phyloP scores from a whole-genome alignment of 805 yeast species.

The Myxozyma kluyveri region DNA sequence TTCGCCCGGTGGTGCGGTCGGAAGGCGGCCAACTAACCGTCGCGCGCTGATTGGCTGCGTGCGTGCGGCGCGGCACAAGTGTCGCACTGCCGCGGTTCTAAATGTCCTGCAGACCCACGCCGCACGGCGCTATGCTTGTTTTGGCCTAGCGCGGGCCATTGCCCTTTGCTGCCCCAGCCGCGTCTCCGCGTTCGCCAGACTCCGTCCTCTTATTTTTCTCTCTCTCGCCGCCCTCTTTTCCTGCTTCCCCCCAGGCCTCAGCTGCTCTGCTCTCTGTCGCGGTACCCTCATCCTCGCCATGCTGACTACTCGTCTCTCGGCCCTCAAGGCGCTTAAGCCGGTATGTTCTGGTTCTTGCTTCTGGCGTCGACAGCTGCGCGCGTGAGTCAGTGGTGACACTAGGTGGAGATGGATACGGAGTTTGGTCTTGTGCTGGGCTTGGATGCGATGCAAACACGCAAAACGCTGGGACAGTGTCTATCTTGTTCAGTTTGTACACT shows the following conservation, averaged over 20 bases:
- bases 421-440: no score
- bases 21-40: slow-evolving; percentile 2
- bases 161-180: background rate
- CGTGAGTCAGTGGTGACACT: background rate
- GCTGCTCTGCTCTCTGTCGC: slow-evolving; percentile 16
- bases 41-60: slow-evolving; percentile 14
- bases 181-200: background rate
- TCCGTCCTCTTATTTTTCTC: background rate
- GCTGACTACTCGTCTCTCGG: slow-evolving; percentile 10
- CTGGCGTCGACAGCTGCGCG: background rate
- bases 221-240: background rate
- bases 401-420: no score
- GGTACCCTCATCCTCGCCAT: background rate
- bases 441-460: no score
- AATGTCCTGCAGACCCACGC: slow-evolving; percentile 16
- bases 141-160: background rate
- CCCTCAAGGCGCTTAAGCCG: slow-evolving; percentile 19
- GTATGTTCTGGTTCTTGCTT: slow-evolving; percentile 11
- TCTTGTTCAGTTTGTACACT: no score
- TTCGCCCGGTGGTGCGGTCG: slow-evolving; percentile 10
- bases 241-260: slow-evolving; percentile 1
- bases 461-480: no score
- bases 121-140: background rate
- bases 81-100: slow-evolving; percentile 6
- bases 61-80: slow-evolving; percentile 1